phyloP scores from a whole-genome alignment of 2,329 filamentous ascomycete genomes.

The Lasiodiplodia sp. region DNA sequence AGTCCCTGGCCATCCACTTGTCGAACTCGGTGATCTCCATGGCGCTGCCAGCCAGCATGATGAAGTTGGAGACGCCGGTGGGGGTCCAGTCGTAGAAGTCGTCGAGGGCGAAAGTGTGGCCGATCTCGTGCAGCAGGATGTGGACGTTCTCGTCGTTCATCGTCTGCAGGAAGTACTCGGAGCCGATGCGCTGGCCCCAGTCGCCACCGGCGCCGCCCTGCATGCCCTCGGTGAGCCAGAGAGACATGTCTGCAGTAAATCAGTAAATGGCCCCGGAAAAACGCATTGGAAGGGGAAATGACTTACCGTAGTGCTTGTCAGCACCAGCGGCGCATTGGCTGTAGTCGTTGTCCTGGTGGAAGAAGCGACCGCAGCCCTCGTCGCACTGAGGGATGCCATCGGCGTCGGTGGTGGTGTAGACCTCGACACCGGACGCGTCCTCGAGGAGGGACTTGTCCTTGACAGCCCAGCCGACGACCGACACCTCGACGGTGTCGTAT shows the following conservation, averaged over 20 bases:
- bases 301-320: slow-evolving; percentile 48
- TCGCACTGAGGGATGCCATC: slow-evolving; percentile 54
- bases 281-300: not conserved
- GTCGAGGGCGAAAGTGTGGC: slow-evolving; percentile 27
- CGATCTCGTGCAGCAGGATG: slow-evolving; percentile 54
- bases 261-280: not conserved
- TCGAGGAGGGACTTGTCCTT: slow-evolving; percentile 47
- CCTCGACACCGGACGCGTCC: slow-evolving; percentile 47
- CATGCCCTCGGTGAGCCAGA: slow-evolving; percentile 59
- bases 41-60: slow-evolving; percentile 56
- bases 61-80: slow-evolving; percentile 51
- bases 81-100: slow-evolving; percentile 57
- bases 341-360: slow-evolving; percentile 55
- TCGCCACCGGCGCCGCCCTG: slow-evolving; percentile 55
- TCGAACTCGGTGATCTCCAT: slow-evolving; percentile 57
- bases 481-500: slow-evolving; percentile 48
- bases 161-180: slow-evolving; percentile 53
- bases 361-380: slow-evolving; percentile 53
- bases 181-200: slow-evolving; percentile 56
- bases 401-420: slow-evolving; percentile 53
- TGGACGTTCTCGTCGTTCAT: slow-evolving; percentile 50
- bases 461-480: slow-evolving; percentile 56
- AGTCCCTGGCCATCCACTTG: slow-evolving; percentile 58
- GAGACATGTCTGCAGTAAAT: slow-evolving; percentile 46
- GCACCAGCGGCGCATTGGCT: slow-evolving; percentile 49